Evolutionary conservation across 805 yeast species (phyloP).

Genomic region (Candida michaelii): DNA sequence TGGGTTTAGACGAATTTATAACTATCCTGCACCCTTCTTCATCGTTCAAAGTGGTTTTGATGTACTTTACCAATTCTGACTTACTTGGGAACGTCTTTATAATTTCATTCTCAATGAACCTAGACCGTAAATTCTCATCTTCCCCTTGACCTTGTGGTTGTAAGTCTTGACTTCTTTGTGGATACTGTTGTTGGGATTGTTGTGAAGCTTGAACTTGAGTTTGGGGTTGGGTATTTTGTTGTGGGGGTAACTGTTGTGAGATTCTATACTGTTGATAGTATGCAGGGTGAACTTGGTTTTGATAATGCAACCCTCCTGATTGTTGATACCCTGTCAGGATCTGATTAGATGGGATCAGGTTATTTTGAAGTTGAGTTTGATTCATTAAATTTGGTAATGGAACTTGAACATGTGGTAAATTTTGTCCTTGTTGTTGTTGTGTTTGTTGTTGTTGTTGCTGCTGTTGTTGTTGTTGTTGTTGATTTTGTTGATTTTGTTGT

Average conservation of each 20-base stretch:
- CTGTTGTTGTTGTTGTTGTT: conserved; percentile 2
- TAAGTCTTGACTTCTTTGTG: conserved; percentile 10
- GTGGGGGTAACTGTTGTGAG: conserved; percentile 18
- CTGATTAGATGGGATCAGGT: not conserved
- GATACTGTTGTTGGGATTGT: conserved; percentile 15
- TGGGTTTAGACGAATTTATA: conserved; percentile 46
- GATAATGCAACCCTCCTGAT: conserved; percentile 6
- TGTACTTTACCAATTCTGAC: conserved; percentile 29
- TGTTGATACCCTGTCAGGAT: conserved; percentile 8
- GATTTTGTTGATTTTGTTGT: not conserved
- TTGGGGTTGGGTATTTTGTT: conserved; percentile 19
- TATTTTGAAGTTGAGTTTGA: not conserved
- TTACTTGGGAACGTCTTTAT: conserved; percentile 29
- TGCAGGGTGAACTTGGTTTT: conserved; percentile 13
- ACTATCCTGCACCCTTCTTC: conserved; percentile 44
- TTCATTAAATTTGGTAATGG: conserved; percentile 12
- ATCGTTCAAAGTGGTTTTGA: conserved; percentile 37
- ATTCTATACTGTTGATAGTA: conserved; percentile 14
- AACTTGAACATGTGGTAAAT: conserved; percentile 10
- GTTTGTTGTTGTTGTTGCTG: conserved; percentile 1
- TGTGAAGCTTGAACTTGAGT: conserved; percentile 16
- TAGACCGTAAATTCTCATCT: conserved; percentile 22
- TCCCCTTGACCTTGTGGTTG: conserved; percentile 4
- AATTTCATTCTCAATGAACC: conserved; percentile 31
- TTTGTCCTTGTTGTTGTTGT: conserved; percentile 1